Evolutionary conservation across 2,329 filamentous ascomycete species (phyloP).

Genomic region (Oidium heveae): DNA sequence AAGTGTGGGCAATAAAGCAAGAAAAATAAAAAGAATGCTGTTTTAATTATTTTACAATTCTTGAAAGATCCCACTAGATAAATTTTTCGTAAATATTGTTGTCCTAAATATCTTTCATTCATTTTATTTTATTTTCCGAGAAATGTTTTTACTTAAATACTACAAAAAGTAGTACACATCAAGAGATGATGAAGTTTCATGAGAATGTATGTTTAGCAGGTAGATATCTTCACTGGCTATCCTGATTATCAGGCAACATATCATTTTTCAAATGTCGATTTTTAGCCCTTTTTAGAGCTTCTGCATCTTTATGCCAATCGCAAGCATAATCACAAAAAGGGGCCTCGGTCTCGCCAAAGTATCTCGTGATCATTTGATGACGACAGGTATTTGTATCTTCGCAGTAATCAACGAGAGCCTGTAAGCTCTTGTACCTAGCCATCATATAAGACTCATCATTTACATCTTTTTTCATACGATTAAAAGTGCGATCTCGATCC

Average conservation of each 20-base stretch:
- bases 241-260: conserved; percentile 38
- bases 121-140: too few species aligned
- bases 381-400: conserved; percentile 50
- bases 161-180: too few species aligned
- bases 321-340: conserved; percentile 49
- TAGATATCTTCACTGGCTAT: conserved; percentile 26
- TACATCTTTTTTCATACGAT: conserved; percentile 23
- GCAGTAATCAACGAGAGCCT: conserved; percentile 53
- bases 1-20: too few species aligned
- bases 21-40: too few species aligned
- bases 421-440: conserved; percentile 34
- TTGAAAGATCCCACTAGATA: too few species aligned
- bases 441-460: conserved; percentile 19
- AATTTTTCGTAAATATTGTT: too few species aligned
- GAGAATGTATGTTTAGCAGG: too few species aligned
- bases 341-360: conserved; percentile 42
- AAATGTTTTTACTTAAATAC: too few species aligned
- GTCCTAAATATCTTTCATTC: too few species aligned
- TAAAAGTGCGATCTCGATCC: conserved; percentile 50
- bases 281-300: conserved; percentile 30
- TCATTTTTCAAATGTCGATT: conserved; percentile 28
- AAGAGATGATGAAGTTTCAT: too few species aligned
- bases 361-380: conserved; percentile 48
- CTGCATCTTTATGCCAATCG: conserved; percentile 49
- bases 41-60: too few species aligned